Evolutionary conservation across 75 land plant species (phyloP).

Genomic region (Isoetes taiwanensis): DNA sequence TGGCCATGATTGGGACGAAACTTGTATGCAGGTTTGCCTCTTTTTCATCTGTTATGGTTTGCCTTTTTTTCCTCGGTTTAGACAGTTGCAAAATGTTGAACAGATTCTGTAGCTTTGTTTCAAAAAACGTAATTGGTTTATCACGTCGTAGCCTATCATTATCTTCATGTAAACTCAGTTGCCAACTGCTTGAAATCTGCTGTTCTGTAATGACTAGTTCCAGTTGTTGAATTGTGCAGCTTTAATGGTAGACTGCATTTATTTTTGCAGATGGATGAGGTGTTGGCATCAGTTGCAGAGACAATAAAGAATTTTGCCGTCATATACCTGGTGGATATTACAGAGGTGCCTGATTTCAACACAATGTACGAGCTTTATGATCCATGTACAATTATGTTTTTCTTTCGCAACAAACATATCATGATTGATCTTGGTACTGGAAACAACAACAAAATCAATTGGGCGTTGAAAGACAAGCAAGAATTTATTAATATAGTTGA

Average conservation of each 20-base stretch:
- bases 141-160: background rate
- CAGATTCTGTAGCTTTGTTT: background rate
- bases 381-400: slow-evolving; percentile 1
- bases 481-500: slow-evolving; percentile 4
- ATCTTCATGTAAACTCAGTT: background rate
- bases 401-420: slow-evolving; percentile 5
- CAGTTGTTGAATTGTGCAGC: background rate
- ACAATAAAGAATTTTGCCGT: slow-evolving; percentile 1
- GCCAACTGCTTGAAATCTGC: background rate
- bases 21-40: background rate
- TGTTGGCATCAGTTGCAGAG: background rate
- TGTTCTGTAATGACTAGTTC: background rate
- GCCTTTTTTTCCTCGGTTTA: background rate
- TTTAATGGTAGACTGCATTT: background rate
- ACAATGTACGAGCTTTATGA: slow-evolving; percentile 8
- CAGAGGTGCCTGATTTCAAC: slow-evolving; percentile 8
- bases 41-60: background rate
- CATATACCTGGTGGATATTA: slow-evolving; percentile 3
- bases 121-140: background rate
- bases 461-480: slow-evolving; percentile 5
- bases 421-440: slow-evolving; percentile 4
- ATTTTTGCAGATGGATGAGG: slow-evolving; percentile 3
- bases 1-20: slow-evolving; percentile 6
- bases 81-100: background rate
- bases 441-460: slow-evolving; percentile 7